Evolutionary conservation across 2,329 filamentous ascomycete genomes (phyloP), one percentile per base, ranked within the genome.

Genomic region (Epichloe gansuensis): DNA sequence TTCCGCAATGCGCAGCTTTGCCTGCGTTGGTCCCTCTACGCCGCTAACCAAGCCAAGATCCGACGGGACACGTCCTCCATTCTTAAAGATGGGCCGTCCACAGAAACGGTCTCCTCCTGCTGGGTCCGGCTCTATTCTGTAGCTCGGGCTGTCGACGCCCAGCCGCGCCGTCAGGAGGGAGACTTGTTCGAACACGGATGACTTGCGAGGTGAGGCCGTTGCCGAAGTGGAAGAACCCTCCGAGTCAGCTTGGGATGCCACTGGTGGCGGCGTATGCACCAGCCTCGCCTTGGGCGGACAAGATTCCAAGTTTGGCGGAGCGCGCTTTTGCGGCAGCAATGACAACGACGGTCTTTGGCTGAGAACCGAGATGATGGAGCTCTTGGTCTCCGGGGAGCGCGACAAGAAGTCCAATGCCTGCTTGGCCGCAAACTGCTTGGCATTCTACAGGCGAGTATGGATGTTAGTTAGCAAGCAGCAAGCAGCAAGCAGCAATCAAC

Each of bases 351-450:
- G 27, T 43, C 17, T 50, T 40, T 36, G 35, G 25, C 38, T 34
- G n/a, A 38, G 48, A 9, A 34, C 36, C 15, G 15, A 6, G 11
- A 21, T 13, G 3, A 13, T 3, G 9, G 40, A 3, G 13, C 4
- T 43, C 27, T 4, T 15, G 31, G 0, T 43, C 7, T 17, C 17
- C 6, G 27, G 9, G 36, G 36, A 17, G 25, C n/a, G 38, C 25
- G 45, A n/a, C 36, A 77, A 64, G 64, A 68, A 76, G 7, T 68
- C 61, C 23, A 73, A 57, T 25, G 75, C 75, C 12, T 67, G 69
- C 57, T 70, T 71, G 23, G 77, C 75, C 0, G 77, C 76, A 55
- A 73, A 77, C 54, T 72, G 67, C 61, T 76, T 79, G 25, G 78
- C 76, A 38, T 72, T 61, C 64, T 71, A 47, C 2, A 9, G n/a